phyloP scores from a whole-genome alignment of 1,284 basidiomycete genomes.

The Rhodotorula sp. region DNA sequence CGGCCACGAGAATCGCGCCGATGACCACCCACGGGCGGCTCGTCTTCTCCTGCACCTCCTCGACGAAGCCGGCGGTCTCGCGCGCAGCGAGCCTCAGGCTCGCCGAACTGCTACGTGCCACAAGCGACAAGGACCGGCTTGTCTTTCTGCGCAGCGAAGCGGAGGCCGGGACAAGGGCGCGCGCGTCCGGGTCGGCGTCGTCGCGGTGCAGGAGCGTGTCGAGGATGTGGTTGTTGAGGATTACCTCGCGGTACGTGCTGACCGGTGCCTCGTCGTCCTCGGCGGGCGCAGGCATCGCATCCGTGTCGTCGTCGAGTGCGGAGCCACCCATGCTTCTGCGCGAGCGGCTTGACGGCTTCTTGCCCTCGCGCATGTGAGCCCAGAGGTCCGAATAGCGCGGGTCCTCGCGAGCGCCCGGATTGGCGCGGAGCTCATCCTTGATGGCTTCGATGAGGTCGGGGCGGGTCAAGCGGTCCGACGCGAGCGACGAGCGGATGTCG shows the following conservation, averaged over 20 bases:
- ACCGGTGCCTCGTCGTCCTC: not conserved
- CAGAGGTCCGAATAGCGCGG: conserved; percentile 23
- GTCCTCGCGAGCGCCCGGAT: conserved; percentile 6
- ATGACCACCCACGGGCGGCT: conserved; percentile 29
- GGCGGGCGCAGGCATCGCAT: not conserved
- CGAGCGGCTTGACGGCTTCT: conserved; percentile 3
- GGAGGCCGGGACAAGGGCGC: conserved; percentile 20
- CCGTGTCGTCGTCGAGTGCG: conserved; percentile 4
- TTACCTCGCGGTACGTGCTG: conserved; percentile 12
- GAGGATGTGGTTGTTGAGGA: conserved; percentile 26
- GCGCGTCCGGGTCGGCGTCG: not conserved
- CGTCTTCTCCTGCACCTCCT: conserved; percentile 21
- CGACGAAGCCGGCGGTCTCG: conserved; percentile 10
- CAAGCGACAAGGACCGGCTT: not conserved
- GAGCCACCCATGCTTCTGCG: conserved; percentile 10
- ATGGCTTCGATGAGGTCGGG: conserved; percentile 19
- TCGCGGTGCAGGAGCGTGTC: conserved; percentile 22
- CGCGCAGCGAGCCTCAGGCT: conserved; percentile 19
- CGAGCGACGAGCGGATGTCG: not conserved
- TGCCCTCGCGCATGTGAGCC: conserved; percentile 24
- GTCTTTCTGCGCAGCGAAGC: not conserved
- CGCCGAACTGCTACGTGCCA: conserved; percentile 5
- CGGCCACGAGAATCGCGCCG: conserved; percentile 17
- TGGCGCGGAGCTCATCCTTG: conserved; percentile 11
- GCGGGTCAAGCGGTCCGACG: conserved; percentile 7